A percentile compares a stretch with the other conserved stretches of the same genome.
These are phyloP conservation scores for Drechslerella dactyloides DNA, from an alignment of 2,329 filamentous ascomycete species.

Conservation along the genomic window DNA sequence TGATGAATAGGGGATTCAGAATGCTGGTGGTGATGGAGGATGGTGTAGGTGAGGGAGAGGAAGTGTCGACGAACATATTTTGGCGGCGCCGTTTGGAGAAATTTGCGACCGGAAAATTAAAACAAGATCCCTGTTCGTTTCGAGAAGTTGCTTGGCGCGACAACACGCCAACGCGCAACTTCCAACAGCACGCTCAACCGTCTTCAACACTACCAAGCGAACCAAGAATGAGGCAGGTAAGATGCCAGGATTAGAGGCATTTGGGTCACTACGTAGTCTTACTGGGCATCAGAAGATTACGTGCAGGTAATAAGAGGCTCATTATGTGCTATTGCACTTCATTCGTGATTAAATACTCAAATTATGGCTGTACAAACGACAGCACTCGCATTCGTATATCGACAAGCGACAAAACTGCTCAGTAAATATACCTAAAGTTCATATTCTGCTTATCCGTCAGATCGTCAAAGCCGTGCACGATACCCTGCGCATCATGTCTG, in stretches of 20 bases:
- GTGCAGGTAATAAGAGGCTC: too few relatives aligned
- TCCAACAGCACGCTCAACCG: conserved; percentile 14
- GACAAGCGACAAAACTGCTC: conserved; percentile 34
- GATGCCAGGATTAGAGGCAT: background rate
- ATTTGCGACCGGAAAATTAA: conserved; percentile 39
- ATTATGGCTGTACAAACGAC: conserved; percentile 3
- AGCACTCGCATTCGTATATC: conserved; percentile 4
- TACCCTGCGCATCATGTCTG: conserved; percentile 58
- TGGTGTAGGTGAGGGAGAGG: background rate
- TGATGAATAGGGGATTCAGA: background rate
- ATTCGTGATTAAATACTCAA: conserved; percentile 5
- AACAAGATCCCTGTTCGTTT: conserved; percentile 11
- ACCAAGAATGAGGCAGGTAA: background rate
- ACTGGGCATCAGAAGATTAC: too few relatives aligned
- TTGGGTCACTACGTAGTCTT: too few relatives aligned
- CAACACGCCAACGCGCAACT: conserved; percentile 31
- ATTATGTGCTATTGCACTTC: background rate
- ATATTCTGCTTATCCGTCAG: conserved; percentile 68
- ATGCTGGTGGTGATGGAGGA: background rate
- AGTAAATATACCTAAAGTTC: conserved; percentile 67
- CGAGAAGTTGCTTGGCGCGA: conserved; percentile 19
- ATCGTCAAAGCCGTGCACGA: conserved; percentile 68
- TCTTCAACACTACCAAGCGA: too few relatives aligned
- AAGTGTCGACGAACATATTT: background rate
- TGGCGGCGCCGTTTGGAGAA: conserved; percentile 8